Base-by-base conservation (phyloP, 1,139 yeast genomes). In the Kurtzmaniella quercitrusa region DNA sequence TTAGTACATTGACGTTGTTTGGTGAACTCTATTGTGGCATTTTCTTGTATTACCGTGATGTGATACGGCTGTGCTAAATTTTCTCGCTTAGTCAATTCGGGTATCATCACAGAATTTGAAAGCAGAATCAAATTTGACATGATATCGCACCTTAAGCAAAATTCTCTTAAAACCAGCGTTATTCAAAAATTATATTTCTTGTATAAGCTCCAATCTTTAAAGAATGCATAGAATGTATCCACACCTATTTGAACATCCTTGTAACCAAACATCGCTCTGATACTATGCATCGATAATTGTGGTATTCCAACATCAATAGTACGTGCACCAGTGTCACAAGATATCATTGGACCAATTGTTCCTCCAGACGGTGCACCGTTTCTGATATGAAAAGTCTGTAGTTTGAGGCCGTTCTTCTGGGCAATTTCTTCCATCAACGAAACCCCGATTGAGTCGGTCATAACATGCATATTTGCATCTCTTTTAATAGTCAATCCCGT, bases 241-340 rank as follows among this genome's bases (percentile, higher is more conserved):
- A 66, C 60, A 1, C 76, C 76, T 41, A 71, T 60, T 3, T 74
- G 75, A 36, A 66, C 59, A 45, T 72, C 78, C 45, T 66, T 68
- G 38, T 62, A 64, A 1, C 78, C 78, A 44, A 67, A 56, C 20
- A 66, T 55, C 5, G 74, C 72, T 45, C 78, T 56, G 38, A 71
- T 68, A 3, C 72, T 65, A 51, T 72, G 78, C 78, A 72, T 72
- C 26, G 74, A 61, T 42, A 72, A 59, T 44, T 71, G 75, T 8
- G 76, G 68, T 42, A 71, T 56, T 5, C 78, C 78, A 28, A 72
- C 69, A 49, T 72, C 78, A 38, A 72, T 60, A 14, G 71, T 66
- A 42, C 74, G 57, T 5, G 76, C 75, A 2, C 78, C 78, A 2
- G 70, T 66, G 9, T 56, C 60, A 11, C 52, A 52, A 45, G 74